These are phyloP conservation scores for Dissophora globulifera DNA, from an alignment of 192 early-diverging fungal genomes.

Conservation along the genomic window DNA sequence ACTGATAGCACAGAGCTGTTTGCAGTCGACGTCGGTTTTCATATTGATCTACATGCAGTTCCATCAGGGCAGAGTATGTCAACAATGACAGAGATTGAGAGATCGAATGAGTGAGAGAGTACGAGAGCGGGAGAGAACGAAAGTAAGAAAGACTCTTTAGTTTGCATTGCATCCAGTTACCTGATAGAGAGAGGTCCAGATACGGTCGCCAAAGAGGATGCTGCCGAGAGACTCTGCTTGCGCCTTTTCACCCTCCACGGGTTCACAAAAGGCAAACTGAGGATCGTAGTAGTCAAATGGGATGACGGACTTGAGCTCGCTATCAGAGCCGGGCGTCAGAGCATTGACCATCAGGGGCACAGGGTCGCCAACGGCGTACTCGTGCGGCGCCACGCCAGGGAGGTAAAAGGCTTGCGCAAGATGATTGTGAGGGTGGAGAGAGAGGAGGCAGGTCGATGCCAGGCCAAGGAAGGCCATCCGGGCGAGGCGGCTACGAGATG, in stretches of 20 bases:
- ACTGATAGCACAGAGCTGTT: constrained; percentile 67
- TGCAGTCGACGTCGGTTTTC: constrained; percentile 58
- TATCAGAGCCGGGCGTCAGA: constrained; percentile 74
- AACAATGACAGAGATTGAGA: no score
- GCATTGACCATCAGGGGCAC: constrained; percentile 92
- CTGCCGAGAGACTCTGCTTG: constrained; percentile 87
- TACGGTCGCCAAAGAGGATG: constrained; percentile 96
- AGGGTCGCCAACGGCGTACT: constrained; percentile 75
- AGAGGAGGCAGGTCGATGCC: constrained; percentile 4
- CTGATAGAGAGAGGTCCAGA: constrained; percentile 85
- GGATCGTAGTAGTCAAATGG: constrained; percentile 92
- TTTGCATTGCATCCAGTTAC: constrained; percentile 48
- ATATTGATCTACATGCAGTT: constrained; percentile 41
- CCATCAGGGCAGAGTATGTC: no score
- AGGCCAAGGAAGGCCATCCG: constrained; percentile 3
- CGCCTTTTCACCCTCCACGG: constrained; percentile 54
- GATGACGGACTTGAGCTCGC: constrained; percentile 76
- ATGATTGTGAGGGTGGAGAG: background rate
- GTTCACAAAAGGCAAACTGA: constrained; percentile 84
- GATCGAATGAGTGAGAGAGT: no score
- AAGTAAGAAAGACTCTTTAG: no score
- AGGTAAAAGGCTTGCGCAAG: constrained; percentile 80
- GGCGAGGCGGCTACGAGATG: background rate
- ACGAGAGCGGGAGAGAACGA: no score
- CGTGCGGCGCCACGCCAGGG: constrained; percentile 91